These are phyloP conservation scores for Moricandia arvensis DNA, from an alignment of 345 rosid genomes.

Conservation along the genomic window DNA sequence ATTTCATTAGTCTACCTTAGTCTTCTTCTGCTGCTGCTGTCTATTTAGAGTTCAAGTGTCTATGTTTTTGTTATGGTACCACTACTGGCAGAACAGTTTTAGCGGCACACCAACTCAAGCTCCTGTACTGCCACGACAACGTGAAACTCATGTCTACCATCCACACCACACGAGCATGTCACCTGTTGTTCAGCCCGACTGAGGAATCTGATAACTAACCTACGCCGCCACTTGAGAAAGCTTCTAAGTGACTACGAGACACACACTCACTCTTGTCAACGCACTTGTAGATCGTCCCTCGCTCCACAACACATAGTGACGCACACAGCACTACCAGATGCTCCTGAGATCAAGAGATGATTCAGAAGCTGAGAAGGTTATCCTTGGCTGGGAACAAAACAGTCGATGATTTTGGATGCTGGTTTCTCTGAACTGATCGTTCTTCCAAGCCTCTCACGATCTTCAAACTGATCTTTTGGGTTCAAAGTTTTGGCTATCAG, in stretches of 20 bases:
- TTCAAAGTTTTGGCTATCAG: slow-evolving; percentile 34
- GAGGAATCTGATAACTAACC: slow-evolving; percentile 54
- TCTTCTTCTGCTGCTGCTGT: too few relatives aligned
- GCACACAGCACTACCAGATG: too few relatives aligned
- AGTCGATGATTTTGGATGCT: slow-evolving; percentile 52
- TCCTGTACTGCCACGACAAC: too few relatives aligned
- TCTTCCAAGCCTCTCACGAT: slow-evolving; percentile 53
- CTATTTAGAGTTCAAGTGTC: neutral
- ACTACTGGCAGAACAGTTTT: too few relatives aligned
- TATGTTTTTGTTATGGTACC: too few relatives aligned
- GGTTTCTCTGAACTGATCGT: slow-evolving; percentile 44
- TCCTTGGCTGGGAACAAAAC: slow-evolving; percentile 55
- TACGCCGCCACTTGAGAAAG: slow-evolving; percentile 49
- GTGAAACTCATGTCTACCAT: too few relatives aligned
- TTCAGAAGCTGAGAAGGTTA: slow-evolving; percentile 45
- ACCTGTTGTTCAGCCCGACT: slow-evolving; percentile 64
- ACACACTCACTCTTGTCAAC: slow-evolving; percentile 54
- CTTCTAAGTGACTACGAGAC: slow-evolving; percentile 50
- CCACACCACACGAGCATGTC: too few relatives aligned
- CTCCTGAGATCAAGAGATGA: slow-evolving; percentile 44
- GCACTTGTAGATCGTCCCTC: slow-evolving; percentile 37
- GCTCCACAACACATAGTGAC: too few relatives aligned
- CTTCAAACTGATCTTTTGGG: slow-evolving; percentile 42
- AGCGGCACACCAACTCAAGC: too few relatives aligned
- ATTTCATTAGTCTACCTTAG: slow-evolving; percentile 3